Conservation (phyloP, 192 early-diverging fungal genomes). For the Spinellus fusiger region DNA sequence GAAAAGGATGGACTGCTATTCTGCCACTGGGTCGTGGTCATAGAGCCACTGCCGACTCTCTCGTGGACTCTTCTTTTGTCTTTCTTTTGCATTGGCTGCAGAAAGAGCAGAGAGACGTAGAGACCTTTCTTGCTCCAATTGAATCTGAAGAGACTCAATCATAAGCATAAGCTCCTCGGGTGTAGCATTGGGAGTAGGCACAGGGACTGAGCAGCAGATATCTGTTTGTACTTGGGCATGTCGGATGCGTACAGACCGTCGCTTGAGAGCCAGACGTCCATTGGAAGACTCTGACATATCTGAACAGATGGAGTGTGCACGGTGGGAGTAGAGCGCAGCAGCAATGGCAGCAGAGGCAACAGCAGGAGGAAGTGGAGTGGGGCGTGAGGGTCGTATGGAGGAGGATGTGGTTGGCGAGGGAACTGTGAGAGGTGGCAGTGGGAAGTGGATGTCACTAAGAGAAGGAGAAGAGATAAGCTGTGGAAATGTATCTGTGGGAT, state of each 20-base stretch:
- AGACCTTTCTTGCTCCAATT: not conserved
- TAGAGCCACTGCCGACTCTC: too few species aligned
- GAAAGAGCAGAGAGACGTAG: not conserved
- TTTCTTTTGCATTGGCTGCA: too few species aligned
- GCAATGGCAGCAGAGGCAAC: not conserved
- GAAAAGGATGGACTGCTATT: not conserved
- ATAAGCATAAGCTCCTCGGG: not conserved
- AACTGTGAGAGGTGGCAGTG: not conserved
- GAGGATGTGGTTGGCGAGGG: not conserved
- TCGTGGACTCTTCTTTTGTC: too few species aligned
- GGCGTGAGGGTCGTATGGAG: not conserved
- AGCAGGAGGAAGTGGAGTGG: not conserved
- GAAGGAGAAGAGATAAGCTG: not conserved
- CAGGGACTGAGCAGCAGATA: too few species aligned
- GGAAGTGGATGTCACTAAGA: not conserved
- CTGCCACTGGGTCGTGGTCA: too few species aligned
- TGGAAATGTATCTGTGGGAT: not conserved
- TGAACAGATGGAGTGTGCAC: not conserved
- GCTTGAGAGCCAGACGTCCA: not conserved
- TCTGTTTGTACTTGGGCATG: not conserved
- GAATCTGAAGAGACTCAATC: not conserved
- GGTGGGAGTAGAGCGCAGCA: not conserved
- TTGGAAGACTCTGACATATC: not conserved
- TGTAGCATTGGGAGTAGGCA: too few species aligned
- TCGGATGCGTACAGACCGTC: not conserved